A percentile compares a stretch with the other conserved stretches of the same genome.
phyloP scores from a whole-genome alignment of 208 protist genomes.

The Acanthamoeba sp. region DNA sequence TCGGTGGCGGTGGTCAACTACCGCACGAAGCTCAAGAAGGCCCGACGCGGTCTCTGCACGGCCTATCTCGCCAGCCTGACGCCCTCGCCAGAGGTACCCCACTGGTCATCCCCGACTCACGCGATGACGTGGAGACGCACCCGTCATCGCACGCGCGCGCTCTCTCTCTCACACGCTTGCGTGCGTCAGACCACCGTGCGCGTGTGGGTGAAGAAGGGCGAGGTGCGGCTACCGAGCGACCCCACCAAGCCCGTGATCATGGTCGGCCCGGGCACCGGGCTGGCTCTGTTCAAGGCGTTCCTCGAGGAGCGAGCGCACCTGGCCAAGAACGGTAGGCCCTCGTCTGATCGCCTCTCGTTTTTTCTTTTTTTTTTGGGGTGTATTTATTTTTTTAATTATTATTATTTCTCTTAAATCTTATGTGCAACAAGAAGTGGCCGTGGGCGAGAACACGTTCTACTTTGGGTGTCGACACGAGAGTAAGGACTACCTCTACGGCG shows the following conservation, averaged over 20 bases:
- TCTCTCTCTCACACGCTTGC: too few species aligned
- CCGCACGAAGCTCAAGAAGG: constrained; percentile 67
- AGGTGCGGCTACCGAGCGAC: constrained; percentile 43
- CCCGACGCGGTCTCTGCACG: constrained; percentile 79
- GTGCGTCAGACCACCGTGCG: background rate
- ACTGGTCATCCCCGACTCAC: too few species aligned
- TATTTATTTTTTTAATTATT: too few species aligned
- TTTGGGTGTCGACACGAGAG: constrained; percentile 79
- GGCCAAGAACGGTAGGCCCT: background rate
- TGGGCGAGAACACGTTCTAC: constrained; percentile 78
- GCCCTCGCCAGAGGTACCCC: background rate
- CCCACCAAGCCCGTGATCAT: constrained; percentile 76
- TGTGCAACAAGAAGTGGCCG: background rate
- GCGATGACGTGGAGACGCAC: too few species aligned
- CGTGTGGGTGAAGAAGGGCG: constrained; percentile 77
- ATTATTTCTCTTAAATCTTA: too few species aligned
- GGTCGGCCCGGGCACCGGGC: constrained; percentile 84
- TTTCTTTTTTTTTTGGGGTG: too few species aligned
- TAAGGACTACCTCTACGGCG: constrained; percentile 80
- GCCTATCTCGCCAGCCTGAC: constrained; percentile 70
- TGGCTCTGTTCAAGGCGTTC: constrained; percentile 82
- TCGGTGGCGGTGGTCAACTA: constrained; percentile 76
- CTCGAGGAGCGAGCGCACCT: constrained; percentile 74
- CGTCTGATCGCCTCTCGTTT: too few species aligned
- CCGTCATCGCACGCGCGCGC: too few species aligned